phyloP scores from a whole-genome alignment of 192 early-diverging fungal genomes.

The Pilaira anomala region DNA sequence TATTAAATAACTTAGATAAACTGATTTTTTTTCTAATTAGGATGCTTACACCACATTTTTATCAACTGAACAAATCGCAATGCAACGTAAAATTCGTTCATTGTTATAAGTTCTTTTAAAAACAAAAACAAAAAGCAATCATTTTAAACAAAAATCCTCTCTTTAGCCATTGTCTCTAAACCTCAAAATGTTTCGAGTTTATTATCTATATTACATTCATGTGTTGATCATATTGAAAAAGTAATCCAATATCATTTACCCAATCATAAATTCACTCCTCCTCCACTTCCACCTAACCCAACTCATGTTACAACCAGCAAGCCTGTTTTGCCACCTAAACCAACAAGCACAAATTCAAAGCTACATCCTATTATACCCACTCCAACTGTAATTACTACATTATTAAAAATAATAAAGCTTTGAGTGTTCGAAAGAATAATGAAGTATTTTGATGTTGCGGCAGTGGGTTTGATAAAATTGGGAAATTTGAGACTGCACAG shows the following conservation, averaged over 20 bases:
- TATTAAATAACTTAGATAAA: background rate
- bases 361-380: background rate
- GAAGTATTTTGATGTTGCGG: too few relatives aligned
- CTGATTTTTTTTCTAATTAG: background rate
- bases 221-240: conserved; percentile 12
- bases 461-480: too few relatives aligned
- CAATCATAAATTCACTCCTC: background rate
- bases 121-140: too few relatives aligned
- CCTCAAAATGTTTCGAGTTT: conserved; percentile 4
- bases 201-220: conserved; percentile 10
- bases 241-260: conserved; percentile 11
- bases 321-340: conserved; percentile 22
- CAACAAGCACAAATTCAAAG: background rate
- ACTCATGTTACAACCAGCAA: conserved; percentile 9
- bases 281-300: conserved; percentile 17
- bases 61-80: conserved; percentile 8
- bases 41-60: conserved; percentile 9
- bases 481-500: too few relatives aligned
- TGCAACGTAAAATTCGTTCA: conserved; percentile 16
- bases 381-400: too few relatives aligned
- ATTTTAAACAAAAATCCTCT: background rate
- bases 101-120: conserved; percentile 3
- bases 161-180: conserved; percentile 12
- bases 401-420: too few relatives aligned
- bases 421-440: too few relatives aligned